Evolutionary conservation across 2,329 filamentous ascomycete genomes (phyloP), one percentile per base, ranked within the genome.

Genomic region (Alternaria tenuissima): DNA sequence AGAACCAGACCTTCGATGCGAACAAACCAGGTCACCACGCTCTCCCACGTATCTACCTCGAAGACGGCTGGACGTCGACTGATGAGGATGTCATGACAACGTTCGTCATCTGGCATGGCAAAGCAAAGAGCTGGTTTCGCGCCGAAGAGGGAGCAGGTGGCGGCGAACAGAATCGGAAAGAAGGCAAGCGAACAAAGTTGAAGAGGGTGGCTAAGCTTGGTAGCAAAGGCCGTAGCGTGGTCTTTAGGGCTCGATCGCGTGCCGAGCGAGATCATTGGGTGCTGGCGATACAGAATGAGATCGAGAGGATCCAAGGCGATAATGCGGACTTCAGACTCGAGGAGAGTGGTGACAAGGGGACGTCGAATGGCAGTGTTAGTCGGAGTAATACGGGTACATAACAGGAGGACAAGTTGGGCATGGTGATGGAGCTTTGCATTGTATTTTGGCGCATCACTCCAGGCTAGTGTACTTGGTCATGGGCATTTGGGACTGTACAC

Each of bases 221-320:
- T 11, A 82, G 83, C 7, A 85, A 85, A 30, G 88, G 88, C 5
- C 79, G 87, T 43, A 87, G 85, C 41, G 84, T 89, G 49, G 88
- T 91, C 12, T 91, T 91, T 71, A 87, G 88, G 69, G 85, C 88
- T 36, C 81, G 88, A 54, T 89, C 85, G 73, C 80, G 88, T 9
- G 84, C 88, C 1, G 88, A 91, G 75, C 83, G 88, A 61, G 88
- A 91, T 76, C 85, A 87, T 66, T 91, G 88, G 88, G 88, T 91
- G 24, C 76, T 90, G 72, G 87, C 83, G 36, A 86, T 90, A 59
- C 85, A 85, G 54, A 86, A 86, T 62, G 88, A 90, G 79, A 90
- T 90, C 73, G 88, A 90, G 78, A 79, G 86, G 51, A 71, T 88
- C 59, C 72, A 76, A 54, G 82, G 83, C 47, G 76, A 81, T 56